Base-by-base conservation (phyloP, 2,329 filamentous ascomycete species). In the Aureobasidium sp. region DNA sequence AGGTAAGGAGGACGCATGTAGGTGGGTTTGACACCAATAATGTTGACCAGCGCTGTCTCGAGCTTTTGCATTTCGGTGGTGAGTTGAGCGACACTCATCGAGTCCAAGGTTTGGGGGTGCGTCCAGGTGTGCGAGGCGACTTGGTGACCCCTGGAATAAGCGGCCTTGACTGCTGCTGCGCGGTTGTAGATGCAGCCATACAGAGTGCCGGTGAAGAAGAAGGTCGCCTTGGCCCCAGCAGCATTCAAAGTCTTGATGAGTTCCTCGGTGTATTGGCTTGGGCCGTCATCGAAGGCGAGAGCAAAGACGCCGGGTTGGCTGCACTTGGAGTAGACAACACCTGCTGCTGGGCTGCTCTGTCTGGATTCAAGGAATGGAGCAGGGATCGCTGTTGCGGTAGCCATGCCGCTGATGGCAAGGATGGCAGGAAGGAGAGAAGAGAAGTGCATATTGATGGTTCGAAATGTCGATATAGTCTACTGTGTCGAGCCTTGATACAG, bases 201-300 rank as follows among this genome's bases (percentile, higher is more conserved):
- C 33, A 59, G n/a, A 27, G 33, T 42, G 58, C 94, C 94, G 71
- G 97, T 97, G 43, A 97, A 85, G 78, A 97, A 97, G 77, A 97
- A 96, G 0, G 94, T 97, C 0, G 94, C 94, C 23, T 84, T 88
- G 18, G 91, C 93, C 66, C 86, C 84, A 73, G 93, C 85, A 7
- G 76, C 76, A 33, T 84, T 81, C 20, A 97, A 83, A 0, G 93
- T 80, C 50, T 88, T 80, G 64, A 94, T 81, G 66, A 97, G 94
- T 65, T 90, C 87, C 54, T 79, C 74, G 2, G 94, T 97, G 77
- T 93, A 85, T 51, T 85, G 78, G 1, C 92, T 95, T 0, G 94
- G 94, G 33, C 90, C 92, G 79, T 97, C 94, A 81, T 97, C 94
- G 72, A 97, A 91, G 1, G 93, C 97, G 43, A 97, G 84, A 0